These are phyloP conservation scores for Candida yuanshanica DNA, from an alignment of 805 yeast species.

Conservation along the genomic window DNA sequence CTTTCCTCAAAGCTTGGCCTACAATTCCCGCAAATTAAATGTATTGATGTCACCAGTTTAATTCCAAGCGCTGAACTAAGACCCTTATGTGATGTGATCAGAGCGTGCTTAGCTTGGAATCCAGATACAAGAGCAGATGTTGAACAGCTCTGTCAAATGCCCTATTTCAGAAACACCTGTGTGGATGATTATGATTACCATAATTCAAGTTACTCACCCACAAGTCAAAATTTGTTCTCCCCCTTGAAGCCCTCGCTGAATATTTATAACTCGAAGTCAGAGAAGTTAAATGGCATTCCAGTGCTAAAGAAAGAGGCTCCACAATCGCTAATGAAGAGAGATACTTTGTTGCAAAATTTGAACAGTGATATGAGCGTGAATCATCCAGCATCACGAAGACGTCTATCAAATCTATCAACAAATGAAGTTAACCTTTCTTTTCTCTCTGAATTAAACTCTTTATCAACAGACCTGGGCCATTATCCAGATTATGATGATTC, in stretches of 20 bases:
- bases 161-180: constrained; percentile 48
- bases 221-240: background rate
- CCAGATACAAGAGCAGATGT: constrained; percentile 60
- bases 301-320: background rate
- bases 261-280: constrained; percentile 2
- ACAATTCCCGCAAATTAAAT: constrained; percentile 46
- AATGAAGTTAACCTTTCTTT: constrained; percentile 6
- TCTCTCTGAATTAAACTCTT: constrained; percentile 3
- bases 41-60: constrained; percentile 40
- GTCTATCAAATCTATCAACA: constrained; percentile 3
- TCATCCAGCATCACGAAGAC: background rate
- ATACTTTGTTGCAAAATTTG: too few species aligned
- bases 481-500: constrained; percentile 1
- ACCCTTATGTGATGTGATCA: constrained; percentile 32
- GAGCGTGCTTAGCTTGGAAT: constrained; percentile 68
- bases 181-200: constrained; percentile 13
- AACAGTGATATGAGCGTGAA: constrained; percentile 3
- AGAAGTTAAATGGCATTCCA: constrained; percentile 11
- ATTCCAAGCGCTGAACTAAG: constrained; percentile 40
- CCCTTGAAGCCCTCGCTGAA: background rate
- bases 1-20: constrained; percentile 53
- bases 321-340: background rate
- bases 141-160: constrained; percentile 39
- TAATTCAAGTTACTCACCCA: background rate
- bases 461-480: background rate